phyloP scores from a whole-genome alignment of 495 filamentous ascomycete genomes.

The Hypoxylon cercidicola region DNA sequence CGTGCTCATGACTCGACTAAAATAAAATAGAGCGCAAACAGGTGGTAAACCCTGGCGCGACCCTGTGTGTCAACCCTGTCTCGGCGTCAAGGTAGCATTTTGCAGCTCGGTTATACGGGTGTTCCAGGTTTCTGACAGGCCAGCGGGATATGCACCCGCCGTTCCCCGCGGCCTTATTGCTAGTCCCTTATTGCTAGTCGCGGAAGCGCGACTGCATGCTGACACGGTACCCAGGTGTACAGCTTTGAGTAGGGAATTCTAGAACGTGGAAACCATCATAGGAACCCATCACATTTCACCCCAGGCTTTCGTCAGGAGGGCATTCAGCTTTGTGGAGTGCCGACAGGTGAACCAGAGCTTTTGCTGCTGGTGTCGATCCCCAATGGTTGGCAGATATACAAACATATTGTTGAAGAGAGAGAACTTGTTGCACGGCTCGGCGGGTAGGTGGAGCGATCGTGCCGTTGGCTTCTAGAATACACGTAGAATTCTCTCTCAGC shows the following conservation, averaged over 20 bases:
- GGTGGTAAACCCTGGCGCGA: not conserved
- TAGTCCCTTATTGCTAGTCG: slow-evolving; percentile 27
- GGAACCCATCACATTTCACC: not conserved
- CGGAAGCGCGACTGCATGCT: slow-evolving; percentile 10
- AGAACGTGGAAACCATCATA: slow-evolving; percentile 9
- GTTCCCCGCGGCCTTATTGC: slow-evolving; percentile 42
- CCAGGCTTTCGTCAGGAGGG: not conserved
- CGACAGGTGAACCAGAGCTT: too few relatives aligned
- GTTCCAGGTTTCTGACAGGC: slow-evolving; percentile 21
- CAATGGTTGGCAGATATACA: too few relatives aligned
- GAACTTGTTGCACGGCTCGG: too few relatives aligned
- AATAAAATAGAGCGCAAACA: slow-evolving; percentile 6
- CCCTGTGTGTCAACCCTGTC: slow-evolving; percentile 4
- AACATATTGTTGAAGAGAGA: too few relatives aligned
- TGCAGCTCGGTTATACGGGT: slow-evolving; percentile 12
- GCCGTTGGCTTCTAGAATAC: too few relatives aligned
- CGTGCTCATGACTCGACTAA: slow-evolving; percentile 18
- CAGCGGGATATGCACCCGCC: slow-evolving; percentile 41
- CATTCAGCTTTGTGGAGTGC: slow-evolving; percentile 1
- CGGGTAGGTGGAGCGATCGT: too few relatives aligned
- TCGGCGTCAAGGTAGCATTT: slow-evolving; percentile 18
- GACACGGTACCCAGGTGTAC: slow-evolving; percentile 18
- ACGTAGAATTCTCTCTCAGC: too few relatives aligned
- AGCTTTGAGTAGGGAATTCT: slow-evolving; percentile 9
- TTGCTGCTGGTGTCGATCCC: too few relatives aligned